Evolutionary conservation across 2,329 filamentous ascomycete species (phyloP), one percentile per base, ranked within the genome.

Genomic region (Dichotomopilus funicola): DNA sequence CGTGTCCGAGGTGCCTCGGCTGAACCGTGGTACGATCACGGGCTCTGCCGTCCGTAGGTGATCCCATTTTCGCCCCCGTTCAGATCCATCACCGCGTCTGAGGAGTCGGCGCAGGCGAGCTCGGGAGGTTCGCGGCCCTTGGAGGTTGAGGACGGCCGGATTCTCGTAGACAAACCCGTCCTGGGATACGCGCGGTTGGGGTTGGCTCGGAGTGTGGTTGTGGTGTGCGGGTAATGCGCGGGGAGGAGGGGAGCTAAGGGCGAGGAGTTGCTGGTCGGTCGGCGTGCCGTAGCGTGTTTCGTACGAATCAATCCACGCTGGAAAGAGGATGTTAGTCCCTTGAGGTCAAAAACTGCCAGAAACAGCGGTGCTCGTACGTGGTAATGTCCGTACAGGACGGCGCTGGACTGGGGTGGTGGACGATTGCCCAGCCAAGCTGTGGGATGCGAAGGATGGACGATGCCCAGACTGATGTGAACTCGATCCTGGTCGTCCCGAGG

Each of bases 11-110:
- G 73, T 71, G 4, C 71, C 65, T 10, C 74, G 71, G 55, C 70
- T 69, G 59, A 78, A 75, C 42, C 73, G 72, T 31, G 79, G 72
- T 48, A 83, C 77, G 59, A 84, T 82, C 59, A 83, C 79, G 4
- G 81, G 80, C 57, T 83, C 80, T 37, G 77, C 73, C 2, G 78
- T 78, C 51, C 81, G 78, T 51, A 83, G 66, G 63, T 84, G 79
- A 62, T 84, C 81, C 80, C 80, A 83, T 69, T 77, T 77, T 57
- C 79, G 74, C 3, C 79, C 79, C 47, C 66, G 76, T 67, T 68
- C 75, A 53, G 73, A 66, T 35, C 70, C 75, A 45, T 78, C 74
- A 61, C 78, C 75, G 60, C 67, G 69, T 53, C 63, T 71, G 51
- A 81, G 72, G 27, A 81, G 68, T 51, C 73, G 71, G 51, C 76